Conservation (phyloP, 2,329 filamentous ascomycete species). For the Aureobasidium sp. region DNA sequence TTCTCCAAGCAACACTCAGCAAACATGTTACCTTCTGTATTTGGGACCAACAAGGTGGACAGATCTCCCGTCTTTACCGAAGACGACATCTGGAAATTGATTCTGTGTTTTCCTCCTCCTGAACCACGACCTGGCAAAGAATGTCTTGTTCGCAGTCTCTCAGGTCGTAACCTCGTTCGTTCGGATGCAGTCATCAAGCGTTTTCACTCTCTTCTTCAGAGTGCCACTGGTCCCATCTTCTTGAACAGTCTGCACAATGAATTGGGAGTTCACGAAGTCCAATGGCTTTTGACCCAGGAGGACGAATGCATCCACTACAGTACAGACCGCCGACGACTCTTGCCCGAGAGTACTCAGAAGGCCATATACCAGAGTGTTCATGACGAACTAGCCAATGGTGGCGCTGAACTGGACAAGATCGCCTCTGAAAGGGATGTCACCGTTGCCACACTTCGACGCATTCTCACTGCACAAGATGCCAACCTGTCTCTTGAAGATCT, state of each 20-base stretch:
- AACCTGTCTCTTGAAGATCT: not conserved
- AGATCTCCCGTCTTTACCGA: not conserved
- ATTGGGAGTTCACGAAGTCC: conserved; percentile 5
- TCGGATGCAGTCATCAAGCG: conserved; percentile 5
- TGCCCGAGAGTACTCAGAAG: not conserved
- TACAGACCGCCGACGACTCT: not conserved
- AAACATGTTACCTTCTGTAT: not conserved
- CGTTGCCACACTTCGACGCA: not conserved
- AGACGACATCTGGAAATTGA: conserved; percentile 7
- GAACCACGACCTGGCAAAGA: not conserved
- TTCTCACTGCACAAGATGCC: not conserved
- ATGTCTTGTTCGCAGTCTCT: conserved; percentile 11
- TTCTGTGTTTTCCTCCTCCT: conserved; percentile 4
- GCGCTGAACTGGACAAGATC: not conserved
- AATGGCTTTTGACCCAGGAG: conserved; percentile 7
- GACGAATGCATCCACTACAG: not conserved
- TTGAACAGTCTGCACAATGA: not conserved
- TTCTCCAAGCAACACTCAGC: not conserved
- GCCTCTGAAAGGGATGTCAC: not conserved
- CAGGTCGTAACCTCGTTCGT: conserved; percentile 1
- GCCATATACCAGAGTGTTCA: not conserved
- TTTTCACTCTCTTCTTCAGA: conserved; percentile 7
- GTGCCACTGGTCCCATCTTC: not conserved
- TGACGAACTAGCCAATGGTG: not conserved
- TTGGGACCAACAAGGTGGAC: not conserved